A percentile compares a stretch with the other conserved stretches of the same genome.
phyloP scores from a whole-genome alignment of 73 alveolate genomes.

The Stentor coeruleus region DNA sequence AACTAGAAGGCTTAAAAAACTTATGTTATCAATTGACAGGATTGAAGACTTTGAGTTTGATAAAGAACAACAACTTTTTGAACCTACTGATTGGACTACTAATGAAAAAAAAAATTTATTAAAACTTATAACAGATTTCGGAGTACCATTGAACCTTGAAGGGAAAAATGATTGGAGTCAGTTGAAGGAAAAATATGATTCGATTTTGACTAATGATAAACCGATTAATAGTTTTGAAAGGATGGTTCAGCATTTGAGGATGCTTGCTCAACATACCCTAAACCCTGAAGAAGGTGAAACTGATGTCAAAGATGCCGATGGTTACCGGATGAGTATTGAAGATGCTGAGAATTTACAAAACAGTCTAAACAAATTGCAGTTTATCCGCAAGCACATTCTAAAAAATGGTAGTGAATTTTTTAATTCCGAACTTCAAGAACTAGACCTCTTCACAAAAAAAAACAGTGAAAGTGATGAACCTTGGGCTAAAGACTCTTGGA shows the following conservation, averaged over 20 bases:
- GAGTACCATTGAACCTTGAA: constrained; percentile 87
- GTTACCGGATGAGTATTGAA: constrained; percentile 66
- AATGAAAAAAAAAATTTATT: constrained; percentile 75
- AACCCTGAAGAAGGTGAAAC: constrained; percentile 32
- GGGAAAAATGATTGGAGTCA: constrained; percentile 89
- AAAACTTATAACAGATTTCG: constrained; percentile 73
- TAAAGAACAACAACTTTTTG: constrained; percentile 53
- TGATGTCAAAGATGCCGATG: constrained; percentile 71
- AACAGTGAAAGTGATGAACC: constrained; percentile 40
- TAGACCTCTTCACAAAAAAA: constrained; percentile 40
- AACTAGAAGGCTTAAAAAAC: constrained; percentile 92
- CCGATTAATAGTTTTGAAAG: constrained; percentile 58
- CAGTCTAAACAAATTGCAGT: constrained; percentile 77
- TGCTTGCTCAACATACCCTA: constrained; percentile 47
- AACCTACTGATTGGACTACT: constrained; percentile 83
- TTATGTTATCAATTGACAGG: constrained; percentile 80
- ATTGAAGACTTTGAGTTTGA: constrained; percentile 70
- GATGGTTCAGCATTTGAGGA: constrained; percentile 61
- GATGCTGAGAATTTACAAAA: constrained; percentile 68
- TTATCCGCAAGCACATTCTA: constrained; percentile 80
- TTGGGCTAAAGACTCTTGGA: constrained; percentile 57
- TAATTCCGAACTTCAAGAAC: constrained; percentile 58
- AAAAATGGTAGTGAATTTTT: constrained; percentile 63
- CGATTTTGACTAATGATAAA: constrained; percentile 3
- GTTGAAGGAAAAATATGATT: constrained; percentile 61